A percentile compares a stretch with the other conserved stretches of the same genome.
Conservation (phyloP, 257 asterid species). For the Nicotiana benthamiana region DNA sequence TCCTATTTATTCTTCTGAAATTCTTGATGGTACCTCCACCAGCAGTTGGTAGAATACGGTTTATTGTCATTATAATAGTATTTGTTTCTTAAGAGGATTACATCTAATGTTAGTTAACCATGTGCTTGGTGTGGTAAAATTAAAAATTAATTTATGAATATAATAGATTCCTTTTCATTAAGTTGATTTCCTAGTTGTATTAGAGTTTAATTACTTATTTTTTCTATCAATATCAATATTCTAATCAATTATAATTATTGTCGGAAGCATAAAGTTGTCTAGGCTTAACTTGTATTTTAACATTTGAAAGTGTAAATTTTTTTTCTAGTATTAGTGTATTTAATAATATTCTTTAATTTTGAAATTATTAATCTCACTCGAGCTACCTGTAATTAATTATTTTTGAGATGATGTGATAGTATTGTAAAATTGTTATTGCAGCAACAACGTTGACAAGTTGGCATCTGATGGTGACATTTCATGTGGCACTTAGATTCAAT, state of each 20-base stretch:
- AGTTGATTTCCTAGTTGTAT: background rate
- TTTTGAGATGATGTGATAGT: background rate
- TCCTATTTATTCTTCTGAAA: no score
- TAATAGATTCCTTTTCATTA: background rate
- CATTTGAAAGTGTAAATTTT: no score
- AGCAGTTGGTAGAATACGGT: no score
- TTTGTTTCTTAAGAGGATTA: background rate
- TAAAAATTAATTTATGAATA: background rate
- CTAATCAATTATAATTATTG: no score
- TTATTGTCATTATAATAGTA: background rate
- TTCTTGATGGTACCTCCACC: no score
- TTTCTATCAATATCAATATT: background rate
- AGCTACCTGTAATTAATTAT: background rate
- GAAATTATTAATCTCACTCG: background rate
- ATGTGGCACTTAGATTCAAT: slow-evolving; percentile 56
- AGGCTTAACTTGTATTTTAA: no score
- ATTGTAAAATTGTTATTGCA: slow-evolving; percentile 8
- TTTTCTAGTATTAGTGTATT: no score
- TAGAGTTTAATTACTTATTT: background rate
- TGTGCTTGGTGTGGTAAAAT: background rate
- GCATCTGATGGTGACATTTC: slow-evolving; percentile 90
- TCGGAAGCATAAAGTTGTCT: no score
- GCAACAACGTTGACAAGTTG: slow-evolving; percentile 94
- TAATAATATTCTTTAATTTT: background rate
- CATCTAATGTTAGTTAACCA: background rate